A percentile compares a stretch with the other conserved stretches of the same genome.
Conservation (phyloP, 2,329 filamentous ascomycete species). For the Verticillium isaacii region DNA sequence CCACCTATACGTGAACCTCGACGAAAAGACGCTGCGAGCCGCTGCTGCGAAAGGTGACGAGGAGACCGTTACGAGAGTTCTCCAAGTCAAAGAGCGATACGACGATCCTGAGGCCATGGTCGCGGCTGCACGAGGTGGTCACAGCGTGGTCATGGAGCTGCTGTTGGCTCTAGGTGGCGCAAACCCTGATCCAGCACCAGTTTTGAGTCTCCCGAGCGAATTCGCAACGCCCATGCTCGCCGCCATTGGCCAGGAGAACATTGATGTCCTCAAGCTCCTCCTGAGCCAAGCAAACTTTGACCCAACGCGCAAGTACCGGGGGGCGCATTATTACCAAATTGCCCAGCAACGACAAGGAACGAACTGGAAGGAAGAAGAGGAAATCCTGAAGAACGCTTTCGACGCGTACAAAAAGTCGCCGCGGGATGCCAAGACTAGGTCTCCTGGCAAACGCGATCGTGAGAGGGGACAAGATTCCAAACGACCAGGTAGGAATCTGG, state of each 20-base stretch:
- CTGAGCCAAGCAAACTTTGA: slow-evolving; percentile 76
- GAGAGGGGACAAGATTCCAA: slow-evolving; percentile 37
- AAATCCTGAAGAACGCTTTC: slow-evolving; percentile 72
- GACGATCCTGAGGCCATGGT: slow-evolving; percentile 84
- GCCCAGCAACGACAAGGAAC: slow-evolving; percentile 78
- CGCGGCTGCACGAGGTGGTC: slow-evolving; percentile 85
- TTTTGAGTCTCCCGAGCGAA: slow-evolving; percentile 57
- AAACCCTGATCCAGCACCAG: slow-evolving; percentile 63
- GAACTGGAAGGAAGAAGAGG: slow-evolving; percentile 84
- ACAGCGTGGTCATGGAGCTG: slow-evolving; percentile 81
- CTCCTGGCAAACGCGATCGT: slow-evolving; percentile 39
- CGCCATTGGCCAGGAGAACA: slow-evolving; percentile 83
- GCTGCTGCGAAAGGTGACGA: slow-evolving; percentile 58
- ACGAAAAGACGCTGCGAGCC: slow-evolving; percentile 55
- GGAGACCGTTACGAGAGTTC: slow-evolving; percentile 55
- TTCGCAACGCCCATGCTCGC: slow-evolving; percentile 90
- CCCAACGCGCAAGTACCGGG: slow-evolving; percentile 71
- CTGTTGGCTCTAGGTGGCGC: slow-evolving; percentile 63
- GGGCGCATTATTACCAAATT: slow-evolving; percentile 82
- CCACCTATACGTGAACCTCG: slow-evolving; percentile 57
- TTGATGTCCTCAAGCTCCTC: slow-evolving; percentile 77
- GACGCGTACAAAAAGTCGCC: slow-evolving; percentile 56
- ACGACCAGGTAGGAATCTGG: slow-evolving; percentile 36
- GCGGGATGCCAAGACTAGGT: slow-evolving; percentile 46
- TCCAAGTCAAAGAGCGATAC: slow-evolving; percentile 56